Conservation (phyloP, 2,329 filamentous ascomycete species). For the Hymenoscyphus repandus region DNA sequence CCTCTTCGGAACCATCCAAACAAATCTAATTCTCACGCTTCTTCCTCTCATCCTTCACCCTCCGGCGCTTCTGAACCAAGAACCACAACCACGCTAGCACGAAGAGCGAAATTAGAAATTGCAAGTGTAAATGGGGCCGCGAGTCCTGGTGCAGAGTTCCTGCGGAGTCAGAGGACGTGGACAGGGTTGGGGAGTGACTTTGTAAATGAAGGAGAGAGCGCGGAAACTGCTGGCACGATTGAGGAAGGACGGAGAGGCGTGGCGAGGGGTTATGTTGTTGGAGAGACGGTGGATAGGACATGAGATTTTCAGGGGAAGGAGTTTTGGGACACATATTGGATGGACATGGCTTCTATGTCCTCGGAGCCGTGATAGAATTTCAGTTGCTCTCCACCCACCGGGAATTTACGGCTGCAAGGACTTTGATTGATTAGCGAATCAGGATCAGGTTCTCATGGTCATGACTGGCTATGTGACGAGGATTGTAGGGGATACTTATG, state of each 20-base stretch:
- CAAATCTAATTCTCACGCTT: background rate
- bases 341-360: too few species aligned
- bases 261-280: conserved; percentile 81
- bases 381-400: too few species aligned
- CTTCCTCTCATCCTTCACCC: background rate
- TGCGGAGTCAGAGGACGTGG: conserved; percentile 82
- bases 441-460: too few species aligned
- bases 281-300: conserved; percentile 41
- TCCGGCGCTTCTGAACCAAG: background rate
- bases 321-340: too few species aligned
- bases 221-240: conserved; percentile 60
- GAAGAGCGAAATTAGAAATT: conserved; percentile 62
- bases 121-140: conserved; percentile 76
- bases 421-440: too few species aligned
- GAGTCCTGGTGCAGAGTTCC: conserved; percentile 87
- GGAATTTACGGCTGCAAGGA: too few species aligned
- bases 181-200: conserved; percentile 88
- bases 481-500: too few species aligned
- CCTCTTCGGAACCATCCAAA: conserved; percentile 52
- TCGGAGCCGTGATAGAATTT: too few species aligned
- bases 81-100: conserved; percentile 48
- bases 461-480: too few species aligned
- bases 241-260: conserved; percentile 86
- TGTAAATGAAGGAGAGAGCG: conserved; percentile 54
- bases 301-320: conserved; percentile 4